These are phyloP conservation scores for Capsicum rhomboideum DNA, from an alignment of 257 asterid species.

Conservation along the genomic window DNA sequence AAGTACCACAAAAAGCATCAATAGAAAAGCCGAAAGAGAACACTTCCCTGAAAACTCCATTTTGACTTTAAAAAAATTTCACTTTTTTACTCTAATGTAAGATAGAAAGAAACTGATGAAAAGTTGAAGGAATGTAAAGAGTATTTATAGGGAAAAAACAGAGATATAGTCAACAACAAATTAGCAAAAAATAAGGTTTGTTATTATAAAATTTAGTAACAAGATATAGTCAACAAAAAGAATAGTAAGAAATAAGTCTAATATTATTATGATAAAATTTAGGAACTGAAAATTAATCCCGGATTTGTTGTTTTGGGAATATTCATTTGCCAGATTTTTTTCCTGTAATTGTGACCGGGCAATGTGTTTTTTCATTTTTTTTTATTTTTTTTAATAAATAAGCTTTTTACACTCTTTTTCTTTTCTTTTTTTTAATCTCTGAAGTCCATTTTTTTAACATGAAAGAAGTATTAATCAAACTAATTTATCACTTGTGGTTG, in stretches of 20 bases:
- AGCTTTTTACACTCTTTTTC: too few species aligned
- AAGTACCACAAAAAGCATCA: not conserved
- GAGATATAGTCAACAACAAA: not conserved
- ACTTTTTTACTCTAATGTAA: not conserved
- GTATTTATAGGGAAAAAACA: not conserved
- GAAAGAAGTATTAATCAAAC: too few species aligned
- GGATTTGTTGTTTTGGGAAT: too few species aligned
- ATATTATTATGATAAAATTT: too few species aligned
- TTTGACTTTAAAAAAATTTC: not conserved
- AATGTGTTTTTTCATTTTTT: not conserved
- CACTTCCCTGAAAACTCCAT: not conserved
- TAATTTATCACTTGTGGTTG: too few species aligned
- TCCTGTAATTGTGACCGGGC: not conserved
- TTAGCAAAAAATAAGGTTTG: not conserved
- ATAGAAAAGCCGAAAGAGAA: not conserved
- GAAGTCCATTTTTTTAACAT: too few species aligned
- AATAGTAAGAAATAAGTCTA: not conserved
- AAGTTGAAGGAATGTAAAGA: not conserved
- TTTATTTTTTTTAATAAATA: too few species aligned
- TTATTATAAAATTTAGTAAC: not conserved
- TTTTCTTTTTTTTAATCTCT: too few species aligned
- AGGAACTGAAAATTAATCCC: not conserved
- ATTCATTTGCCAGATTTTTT: not conserved
- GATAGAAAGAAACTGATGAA: not conserved
- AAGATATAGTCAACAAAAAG: not conserved